phyloP scores from a whole-genome alignment of 2,329 filamentous ascomycete genomes.

The Arthroderma sp. region DNA sequence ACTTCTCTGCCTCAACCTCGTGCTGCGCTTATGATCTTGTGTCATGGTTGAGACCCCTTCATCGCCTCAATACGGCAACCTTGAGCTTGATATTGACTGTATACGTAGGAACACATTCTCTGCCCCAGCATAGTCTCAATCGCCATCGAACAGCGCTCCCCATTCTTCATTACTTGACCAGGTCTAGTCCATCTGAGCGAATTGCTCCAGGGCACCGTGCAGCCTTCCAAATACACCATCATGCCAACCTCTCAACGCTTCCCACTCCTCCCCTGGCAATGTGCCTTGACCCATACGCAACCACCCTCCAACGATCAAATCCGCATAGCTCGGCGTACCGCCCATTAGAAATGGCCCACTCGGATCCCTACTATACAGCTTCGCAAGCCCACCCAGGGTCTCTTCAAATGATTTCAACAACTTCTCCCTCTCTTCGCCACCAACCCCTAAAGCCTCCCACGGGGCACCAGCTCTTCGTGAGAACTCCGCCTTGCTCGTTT shows the following conservation, averaged over 20 bases:
- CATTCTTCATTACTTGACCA: too few species aligned
- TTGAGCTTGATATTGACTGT: too few species aligned
- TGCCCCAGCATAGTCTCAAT: too few species aligned
- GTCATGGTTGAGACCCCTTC: too few species aligned
- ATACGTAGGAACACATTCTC: too few species aligned
- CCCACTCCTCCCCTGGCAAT: background rate
- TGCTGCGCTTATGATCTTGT: too few species aligned
- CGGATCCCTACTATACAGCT: constrained; percentile 26
- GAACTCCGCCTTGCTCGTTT: constrained; percentile 36
- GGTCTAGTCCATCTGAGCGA: constrained; percentile 21
- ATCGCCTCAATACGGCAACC: too few species aligned
- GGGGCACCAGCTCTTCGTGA: constrained; percentile 32
- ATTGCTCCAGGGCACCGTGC: constrained; percentile 34
- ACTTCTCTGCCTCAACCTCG: too few species aligned
- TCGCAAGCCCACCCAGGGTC: constrained; percentile 31
- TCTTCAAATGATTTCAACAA: constrained; percentile 29
- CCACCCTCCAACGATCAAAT: constrained; percentile 47
- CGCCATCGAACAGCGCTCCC: too few species aligned
- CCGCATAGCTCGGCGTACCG: constrained; percentile 36
- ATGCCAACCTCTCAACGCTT: constrained; percentile 4
- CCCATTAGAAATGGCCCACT: constrained; percentile 40
- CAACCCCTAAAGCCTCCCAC: constrained; percentile 28
- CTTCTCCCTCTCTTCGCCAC: constrained; percentile 28
- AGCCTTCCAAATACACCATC: constrained; percentile 17
- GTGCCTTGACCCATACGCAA: constrained; percentile 29